Evolutionary conservation across 257 asterid genomes (phyloP), one percentile per base, ranked within the genome.

Genomic region (Salvia rosmarinus): DNA sequence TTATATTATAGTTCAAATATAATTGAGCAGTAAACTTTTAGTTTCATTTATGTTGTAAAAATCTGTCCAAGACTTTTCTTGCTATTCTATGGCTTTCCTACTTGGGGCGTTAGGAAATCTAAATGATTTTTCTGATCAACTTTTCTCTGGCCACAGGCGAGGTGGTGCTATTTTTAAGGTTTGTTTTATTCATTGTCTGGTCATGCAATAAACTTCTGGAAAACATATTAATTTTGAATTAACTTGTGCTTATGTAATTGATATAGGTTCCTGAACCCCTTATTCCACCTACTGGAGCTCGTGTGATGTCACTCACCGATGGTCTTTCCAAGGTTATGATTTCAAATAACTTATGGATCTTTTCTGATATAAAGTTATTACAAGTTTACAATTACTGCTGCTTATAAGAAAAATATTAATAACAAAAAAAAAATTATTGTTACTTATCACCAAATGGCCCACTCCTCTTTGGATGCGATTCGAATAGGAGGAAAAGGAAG

Each of bases 231-330:
- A 68, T 71, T 55, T 72, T 63, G 57, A n/a, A 68, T 76, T 71
- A 61, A 72, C 72, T 57, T 73, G 65, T 60, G 66, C 37, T 59
- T 57, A 54, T 73, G 75, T 56, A 61, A 61, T 76, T 52, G 55
- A 68, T 81, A 78, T 77, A 95, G 98, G 98, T 89, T 65, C 99
- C 98, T 70, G 97, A 95, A 79, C 90, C 96, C 77, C 89, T 89
- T 60, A 95, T 95, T 80, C 96, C 97, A 80, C 93, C 99, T 61
- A 79, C 94, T 75, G 98, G 98, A 82, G 99, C 99, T 75, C 97
- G 99, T 67, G 92, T 95, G 64, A 95, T 91, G 98, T 95, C 99
- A 68, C 99, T 95, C 76, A 89, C 96, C 68, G 98, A 95, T 85
- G 99, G 98, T 76, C 83, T 91, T 75, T 91, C 98, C 74, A 95